These are phyloP conservation scores for Mucor piriformis DNA, from an alignment of 371 early-diverging fungal genomes.

Conservation along the genomic window DNA sequence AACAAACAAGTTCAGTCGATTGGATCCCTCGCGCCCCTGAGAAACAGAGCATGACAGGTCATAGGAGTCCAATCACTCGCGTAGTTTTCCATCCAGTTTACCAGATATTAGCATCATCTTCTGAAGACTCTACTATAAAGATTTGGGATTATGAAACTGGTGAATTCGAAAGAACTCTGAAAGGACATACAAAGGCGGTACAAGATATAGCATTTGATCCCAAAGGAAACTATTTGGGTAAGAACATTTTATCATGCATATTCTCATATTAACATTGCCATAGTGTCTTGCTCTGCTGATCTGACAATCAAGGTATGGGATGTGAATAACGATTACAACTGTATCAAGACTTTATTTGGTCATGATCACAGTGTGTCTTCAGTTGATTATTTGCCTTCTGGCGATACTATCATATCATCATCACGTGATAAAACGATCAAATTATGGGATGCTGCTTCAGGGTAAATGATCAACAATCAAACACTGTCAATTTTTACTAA, in stretches of 20 bases:
- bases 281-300: conserved; percentile 85
- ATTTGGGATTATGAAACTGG: conserved; percentile 91
- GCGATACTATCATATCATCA: conserved; percentile 77
- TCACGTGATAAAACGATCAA: conserved; percentile 87
- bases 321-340: conserved; percentile 77
- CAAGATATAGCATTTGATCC: conserved; percentile 79
- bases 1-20: conserved; percentile 61
- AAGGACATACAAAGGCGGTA: conserved; percentile 91
- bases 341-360: conserved; percentile 80
- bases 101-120: conserved; percentile 76
- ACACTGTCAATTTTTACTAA: too few species aligned
- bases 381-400: conserved; percentile 66
- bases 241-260: neutral
- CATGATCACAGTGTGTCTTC: conserved; percentile 90
- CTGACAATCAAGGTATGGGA: conserved; percentile 90
- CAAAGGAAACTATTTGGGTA: conserved; percentile 74
- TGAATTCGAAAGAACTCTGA: conserved; percentile 83
- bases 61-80: conserved; percentile 77
- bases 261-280: neutral
- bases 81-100: conserved; percentile 87
- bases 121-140: conserved; percentile 87
- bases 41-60: conserved; percentile 66
- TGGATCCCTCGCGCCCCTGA: conserved; percentile 83
- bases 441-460: conserved; percentile 83
- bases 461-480: conserved; percentile 53